phyloP scores from a whole-genome alignment of 306 rosid species.

The Myrica gale region DNA sequence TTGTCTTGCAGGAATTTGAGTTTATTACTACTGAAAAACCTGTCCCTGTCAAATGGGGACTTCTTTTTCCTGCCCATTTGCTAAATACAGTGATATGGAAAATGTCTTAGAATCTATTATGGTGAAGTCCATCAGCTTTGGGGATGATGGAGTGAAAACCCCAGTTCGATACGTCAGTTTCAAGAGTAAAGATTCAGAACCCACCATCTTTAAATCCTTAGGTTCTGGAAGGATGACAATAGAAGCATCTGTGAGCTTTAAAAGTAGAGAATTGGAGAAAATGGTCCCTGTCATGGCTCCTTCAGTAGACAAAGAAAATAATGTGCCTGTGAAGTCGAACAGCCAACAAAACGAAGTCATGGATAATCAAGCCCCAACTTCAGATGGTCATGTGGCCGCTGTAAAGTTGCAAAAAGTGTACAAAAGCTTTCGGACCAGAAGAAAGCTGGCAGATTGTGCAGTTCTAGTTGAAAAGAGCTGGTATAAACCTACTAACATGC shows the following conservation, averaged over 20 bases:
- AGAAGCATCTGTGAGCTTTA: constrained; percentile 76
- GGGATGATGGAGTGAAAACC: constrained; percentile 50
- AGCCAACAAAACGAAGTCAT: constrained; percentile 44
- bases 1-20: constrained; percentile 40
- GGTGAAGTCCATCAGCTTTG: constrained; percentile 70
- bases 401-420: constrained; percentile 92
- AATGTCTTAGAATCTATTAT: constrained; percentile 54
- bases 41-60: constrained; percentile 63
- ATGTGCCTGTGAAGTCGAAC: constrained; percentile 17
- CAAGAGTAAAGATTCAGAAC: constrained; percentile 61
- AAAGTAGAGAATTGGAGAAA: constrained; percentile 46
- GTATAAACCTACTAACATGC: constrained; percentile 38
- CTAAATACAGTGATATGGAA: constrained; percentile 54
- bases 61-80: constrained; percentile 72
- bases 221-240: constrained; percentile 72
- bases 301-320: constrained; percentile 38
- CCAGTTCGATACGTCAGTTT: constrained; percentile 67
- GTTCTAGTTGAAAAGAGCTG: constrained; percentile 99
- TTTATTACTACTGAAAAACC: constrained; percentile 18
- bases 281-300: constrained; percentile 37
- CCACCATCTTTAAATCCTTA: constrained; percentile 52
- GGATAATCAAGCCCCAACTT: constrained; percentile 33
- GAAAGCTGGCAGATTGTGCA: constrained; percentile 98
- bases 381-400: constrained; percentile 63
- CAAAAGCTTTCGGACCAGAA: constrained; percentile 94